Evolutionary conservation across 1,284 basidiomycete species (phyloP), one percentile per base, ranked within the genome.

Genomic region (Austroboletus niveus): DNA sequence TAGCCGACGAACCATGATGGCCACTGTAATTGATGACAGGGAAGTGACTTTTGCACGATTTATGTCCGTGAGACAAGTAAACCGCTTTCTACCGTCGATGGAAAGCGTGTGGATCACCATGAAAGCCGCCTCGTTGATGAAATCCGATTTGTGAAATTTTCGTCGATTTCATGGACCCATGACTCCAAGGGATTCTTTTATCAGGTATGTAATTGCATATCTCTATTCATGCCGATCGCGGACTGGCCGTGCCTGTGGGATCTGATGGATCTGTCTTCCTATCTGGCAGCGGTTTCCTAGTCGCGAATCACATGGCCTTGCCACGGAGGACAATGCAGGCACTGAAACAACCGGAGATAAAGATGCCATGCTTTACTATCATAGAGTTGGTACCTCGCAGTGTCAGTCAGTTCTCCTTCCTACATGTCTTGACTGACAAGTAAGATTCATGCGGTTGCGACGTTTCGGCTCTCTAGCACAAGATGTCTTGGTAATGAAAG

Each of bases 181-280:
- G 88, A 92, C 66, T 85, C 81, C 51, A 84, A 82, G 57, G 89
- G 89, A 1, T 91, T 92, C 68, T 89, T 91, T 71, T 92, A 92
- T 66, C 87, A 90, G 74, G 87, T 86, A 57, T 42, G 63, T 57
- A 5, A 42, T 36, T 30, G 49, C 38, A 2, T 31, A 6, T 17
- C 8, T 2, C 38, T 42, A 43, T 3, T 31, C 5, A 32, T 39
- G 22, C 22, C 6, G 38, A 3, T 48, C 38, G 8, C 34, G 42
- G 5, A 40, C 17, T 45, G 17, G 20, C 39, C 29, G 17, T 20
- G 15, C n/a, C 15, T 43, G 39, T 47, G 41, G 22, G 20, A 54
- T 48, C 52, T 35, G 39, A 49, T 17, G 30, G 17, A 51, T 45
- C 45, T 54, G 32, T 38, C 24, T 14, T 24, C 22, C 17, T 42